phyloP scores from a whole-genome alignment of 495 filamentous ascomycete genomes.

The Mycothermus thermophilus region DNA sequence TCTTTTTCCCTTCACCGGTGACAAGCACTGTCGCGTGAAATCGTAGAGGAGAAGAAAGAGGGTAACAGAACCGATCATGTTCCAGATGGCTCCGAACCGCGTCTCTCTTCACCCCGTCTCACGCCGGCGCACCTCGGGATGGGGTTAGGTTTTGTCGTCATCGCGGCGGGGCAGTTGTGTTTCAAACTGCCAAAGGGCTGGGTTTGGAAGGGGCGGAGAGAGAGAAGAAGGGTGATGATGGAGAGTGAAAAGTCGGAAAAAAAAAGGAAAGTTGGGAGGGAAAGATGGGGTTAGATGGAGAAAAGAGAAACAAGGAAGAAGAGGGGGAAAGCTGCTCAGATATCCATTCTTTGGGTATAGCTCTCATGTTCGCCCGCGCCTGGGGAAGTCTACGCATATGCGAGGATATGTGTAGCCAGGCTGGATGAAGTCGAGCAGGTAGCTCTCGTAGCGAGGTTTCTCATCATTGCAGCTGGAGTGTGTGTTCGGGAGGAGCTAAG shows the following conservation, averaged over 20 bases:
- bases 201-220: not conserved
- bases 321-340: no score
- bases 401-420: no score
- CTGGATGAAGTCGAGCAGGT: no score
- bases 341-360: constrained; percentile 30
- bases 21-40: not conserved
- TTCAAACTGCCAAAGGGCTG: not conserved
- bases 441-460: constrained; percentile 2
- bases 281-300: not conserved
- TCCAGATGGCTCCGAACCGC: no score
- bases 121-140: constrained; percentile 10
- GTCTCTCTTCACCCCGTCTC: no score
- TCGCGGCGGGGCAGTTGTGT: constrained; percentile 5
- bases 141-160: constrained; percentile 9
- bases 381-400: constrained; percentile 1
- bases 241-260: not conserved
- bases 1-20: no score
- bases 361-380: constrained; percentile 16
- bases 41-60: not conserved
- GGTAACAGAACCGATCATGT: no score
- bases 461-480: constrained; percentile 9
- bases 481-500: not conserved
- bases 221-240: not conserved
- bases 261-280: not conserved
- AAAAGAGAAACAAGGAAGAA: no score